phyloP scores from a whole-genome alignment of 2,329 filamentous ascomycete species.

The Herpotrichia juniperi region DNA sequence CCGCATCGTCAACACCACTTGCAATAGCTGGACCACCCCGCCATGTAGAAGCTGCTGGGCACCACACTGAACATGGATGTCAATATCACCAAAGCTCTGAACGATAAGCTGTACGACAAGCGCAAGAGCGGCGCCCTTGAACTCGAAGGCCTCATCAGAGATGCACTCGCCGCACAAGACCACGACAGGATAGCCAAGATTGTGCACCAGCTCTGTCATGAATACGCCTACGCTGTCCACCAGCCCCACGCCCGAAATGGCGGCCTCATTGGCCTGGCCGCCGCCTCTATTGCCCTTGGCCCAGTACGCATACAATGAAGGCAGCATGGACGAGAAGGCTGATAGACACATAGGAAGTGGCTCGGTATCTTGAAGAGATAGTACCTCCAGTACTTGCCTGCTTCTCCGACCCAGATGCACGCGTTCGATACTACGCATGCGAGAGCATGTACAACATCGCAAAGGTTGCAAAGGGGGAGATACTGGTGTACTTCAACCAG shows the following conservation, averaged over 20 bases:
- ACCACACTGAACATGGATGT: conserved; percentile 71
- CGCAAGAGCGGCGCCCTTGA: conserved; percentile 95
- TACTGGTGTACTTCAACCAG: conserved; percentile 95
- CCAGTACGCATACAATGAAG: conserved; percentile 66
- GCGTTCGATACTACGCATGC: conserved; percentile 96
- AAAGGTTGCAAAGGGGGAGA: conserved; percentile 98
- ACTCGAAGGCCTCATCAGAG: conserved; percentile 88
- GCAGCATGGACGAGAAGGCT: conserved; percentile 9
- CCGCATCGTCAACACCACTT: neutral
- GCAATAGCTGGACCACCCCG: conserved; percentile 7
- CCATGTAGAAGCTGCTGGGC: conserved; percentile 32
- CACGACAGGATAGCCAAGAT: conserved; percentile 82
- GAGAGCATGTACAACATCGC: conserved; percentile 99
- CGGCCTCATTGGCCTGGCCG: conserved; percentile 91
- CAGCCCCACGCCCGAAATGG: conserved; percentile 96
- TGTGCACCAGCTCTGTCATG: conserved; percentile 94
- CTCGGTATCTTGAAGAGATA: conserved; percentile 89
- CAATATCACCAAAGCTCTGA: conserved; percentile 86
- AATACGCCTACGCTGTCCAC: conserved; percentile 96
- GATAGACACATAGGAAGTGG: conserved; percentile 71
- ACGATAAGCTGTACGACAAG: conserved; percentile 99
- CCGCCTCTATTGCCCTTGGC: conserved; percentile 93
- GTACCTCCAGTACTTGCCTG: conserved; percentile 96
- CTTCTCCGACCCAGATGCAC: conserved; percentile 96
- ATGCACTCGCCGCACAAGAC: conserved; percentile 77